phyloP scores from a whole-genome alignment of 1,284 basidiomycete genomes.

The Ceratorhiza oryzae-sativae region DNA sequence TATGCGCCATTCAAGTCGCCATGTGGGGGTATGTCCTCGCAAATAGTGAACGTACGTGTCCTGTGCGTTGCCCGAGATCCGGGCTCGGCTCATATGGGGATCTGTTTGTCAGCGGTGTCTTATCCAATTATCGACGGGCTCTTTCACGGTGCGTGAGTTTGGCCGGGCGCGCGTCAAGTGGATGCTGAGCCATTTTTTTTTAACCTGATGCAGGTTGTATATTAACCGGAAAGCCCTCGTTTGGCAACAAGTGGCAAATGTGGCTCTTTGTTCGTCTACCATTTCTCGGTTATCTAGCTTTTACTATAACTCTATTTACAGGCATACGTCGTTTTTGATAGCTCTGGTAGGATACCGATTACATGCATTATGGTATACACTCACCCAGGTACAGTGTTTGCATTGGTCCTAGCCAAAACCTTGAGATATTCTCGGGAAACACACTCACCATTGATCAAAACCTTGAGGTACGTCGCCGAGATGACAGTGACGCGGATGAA shows the following conservation, averaged over 20 bases:
- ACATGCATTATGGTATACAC: no score
- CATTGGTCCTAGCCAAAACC: slow-evolving; percentile 30
- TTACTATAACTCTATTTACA: neutral
- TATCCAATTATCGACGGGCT: slow-evolving; percentile 30
- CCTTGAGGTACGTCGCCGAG: neutral
- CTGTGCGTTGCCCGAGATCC: neutral
- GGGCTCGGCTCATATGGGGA: neutral
- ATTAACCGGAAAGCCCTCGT: slow-evolving; percentile 9
- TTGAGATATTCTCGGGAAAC: slow-evolving; percentile 18
- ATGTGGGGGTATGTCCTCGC: slow-evolving; percentile 27
- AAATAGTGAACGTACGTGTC: slow-evolving; percentile 33
- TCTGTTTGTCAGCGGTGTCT: slow-evolving; percentile 10
- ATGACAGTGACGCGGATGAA: no score
- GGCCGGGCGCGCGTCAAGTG: neutral
- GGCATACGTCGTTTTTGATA: slow-evolving; percentile 34
- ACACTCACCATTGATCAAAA: slow-evolving; percentile 30
- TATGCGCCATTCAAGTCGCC: slow-evolving; percentile 19
- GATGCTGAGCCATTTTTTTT: neutral
- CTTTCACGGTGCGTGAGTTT: slow-evolving; percentile 34
- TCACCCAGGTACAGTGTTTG: neutral
- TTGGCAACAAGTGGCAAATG: slow-evolving; percentile 35
- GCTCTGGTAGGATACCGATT: slow-evolving; percentile 15
- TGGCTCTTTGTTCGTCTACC: slow-evolving; percentile 29
- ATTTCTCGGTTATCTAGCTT: neutral
- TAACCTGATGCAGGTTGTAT: slow-evolving; percentile 19